Evolutionary conservation across 345 rosid genomes (phyloP).

Genomic region (Excoecaria agallocha): DNA sequence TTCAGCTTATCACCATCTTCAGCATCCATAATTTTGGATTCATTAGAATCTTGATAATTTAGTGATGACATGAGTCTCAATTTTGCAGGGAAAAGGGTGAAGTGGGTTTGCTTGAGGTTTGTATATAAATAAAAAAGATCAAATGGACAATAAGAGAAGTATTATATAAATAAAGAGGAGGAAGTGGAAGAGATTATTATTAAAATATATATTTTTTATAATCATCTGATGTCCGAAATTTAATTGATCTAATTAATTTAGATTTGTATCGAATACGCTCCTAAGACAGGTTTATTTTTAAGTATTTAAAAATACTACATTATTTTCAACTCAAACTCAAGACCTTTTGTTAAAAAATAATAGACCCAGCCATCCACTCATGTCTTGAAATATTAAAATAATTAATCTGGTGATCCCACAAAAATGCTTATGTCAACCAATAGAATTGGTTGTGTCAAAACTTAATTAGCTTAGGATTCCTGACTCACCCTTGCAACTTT

Average conservation of each 20-base stretch:
- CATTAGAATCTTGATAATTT: slow-evolving; percentile 8
- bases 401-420: no score
- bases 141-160: slow-evolving; percentile 16
- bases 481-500: slow-evolving; percentile 24
- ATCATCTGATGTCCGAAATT: no score
- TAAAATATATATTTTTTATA: neutral
- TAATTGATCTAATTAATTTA: no score
- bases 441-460: slow-evolving; percentile 20
- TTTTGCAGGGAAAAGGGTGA: no score
- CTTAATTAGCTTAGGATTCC: no score
- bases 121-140: slow-evolving; percentile 14
- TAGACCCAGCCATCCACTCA: no score
- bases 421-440: slow-evolving; percentile 27
- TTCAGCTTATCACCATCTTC: slow-evolving; percentile 19
- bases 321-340: no score
- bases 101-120: slow-evolving; percentile 12
- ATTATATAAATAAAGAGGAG: neutral
- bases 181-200: slow-evolving; percentile 17
- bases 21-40: neutral
- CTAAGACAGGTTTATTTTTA: no score
- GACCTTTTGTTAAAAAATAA: no score
- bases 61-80: neutral
- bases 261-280: no score
- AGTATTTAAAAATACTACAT: no score
- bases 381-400: no score